A percentile compares a stretch with the other conserved stretches of the same genome.
phyloP scores from a whole-genome alignment of 805 yeast genomes.

The Nakazawaea ernobii region DNA sequence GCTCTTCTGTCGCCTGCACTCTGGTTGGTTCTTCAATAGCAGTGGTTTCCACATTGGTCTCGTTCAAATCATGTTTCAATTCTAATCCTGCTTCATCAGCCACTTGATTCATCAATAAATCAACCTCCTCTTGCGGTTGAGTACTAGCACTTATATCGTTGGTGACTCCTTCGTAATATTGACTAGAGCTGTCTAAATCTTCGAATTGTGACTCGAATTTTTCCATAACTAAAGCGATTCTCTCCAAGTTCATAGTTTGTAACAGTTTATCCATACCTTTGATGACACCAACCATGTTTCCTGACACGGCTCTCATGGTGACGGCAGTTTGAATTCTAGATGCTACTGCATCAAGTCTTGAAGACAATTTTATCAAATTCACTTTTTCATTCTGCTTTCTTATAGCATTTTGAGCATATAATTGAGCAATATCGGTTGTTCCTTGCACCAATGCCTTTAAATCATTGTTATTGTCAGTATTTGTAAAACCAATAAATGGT shows the following conservation, averaged over 20 bases:
- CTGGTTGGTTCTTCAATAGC: conserved; percentile 29
- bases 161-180: conserved; percentile 89
- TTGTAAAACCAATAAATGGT: no score
- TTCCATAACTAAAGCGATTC: conserved; percentile 92
- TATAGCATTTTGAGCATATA: conserved; percentile 94
- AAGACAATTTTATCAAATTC: conserved; percentile 73
- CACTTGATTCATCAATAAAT: conserved; percentile 79
- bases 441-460: conserved; percentile 70
- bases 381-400: conserved; percentile 84
- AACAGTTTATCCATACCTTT: conserved; percentile 95
- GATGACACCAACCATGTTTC: conserved; percentile 89
- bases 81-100: conserved; percentile 98
- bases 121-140: conserved; percentile 95
- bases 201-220: conserved; percentile 95
- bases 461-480: conserved; percentile 1
- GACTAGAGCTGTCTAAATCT: conserved; percentile 89
- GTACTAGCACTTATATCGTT: conserved; percentile 80
- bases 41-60: conserved; percentile 49
- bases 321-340: conserved; percentile 96
- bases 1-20: conserved; percentile 48
- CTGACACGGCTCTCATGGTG: conserved; percentile 92
- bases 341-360: conserved; percentile 93
- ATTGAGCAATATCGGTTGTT: conserved; percentile 84
- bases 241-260: conserved; percentile 92
- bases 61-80: conserved; percentile 75